phyloP scores from a whole-genome alignment of 495 filamentous ascomycete species.

The Gamarada debralockiae region DNA sequence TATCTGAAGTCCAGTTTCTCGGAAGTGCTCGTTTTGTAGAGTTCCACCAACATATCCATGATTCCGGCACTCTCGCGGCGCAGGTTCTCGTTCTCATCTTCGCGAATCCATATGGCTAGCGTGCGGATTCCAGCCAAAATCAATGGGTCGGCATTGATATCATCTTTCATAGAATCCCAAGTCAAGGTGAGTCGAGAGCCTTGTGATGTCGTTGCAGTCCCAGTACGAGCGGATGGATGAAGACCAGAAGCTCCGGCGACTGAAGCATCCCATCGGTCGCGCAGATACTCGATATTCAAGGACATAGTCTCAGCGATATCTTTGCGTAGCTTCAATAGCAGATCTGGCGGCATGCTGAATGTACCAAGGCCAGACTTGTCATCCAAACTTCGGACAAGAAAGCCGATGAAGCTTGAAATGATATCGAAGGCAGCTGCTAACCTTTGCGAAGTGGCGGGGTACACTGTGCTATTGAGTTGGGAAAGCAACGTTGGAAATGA shows the following conservation, averaged over 20 bases:
- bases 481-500: constrained; percentile 57
- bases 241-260: constrained; percentile 50
- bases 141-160: constrained; percentile 43
- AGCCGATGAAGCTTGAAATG: constrained; percentile 53
- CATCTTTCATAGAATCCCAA: constrained; percentile 46
- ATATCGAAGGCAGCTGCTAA: constrained; percentile 56
- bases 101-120: constrained; percentile 56
- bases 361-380: constrained; percentile 13
- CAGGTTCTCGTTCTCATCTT: constrained; percentile 57
- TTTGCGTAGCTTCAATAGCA: constrained; percentile 53
- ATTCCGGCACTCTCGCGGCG: constrained; percentile 49
- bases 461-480: constrained; percentile 44
- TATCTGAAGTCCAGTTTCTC: constrained; percentile 41
- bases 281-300: constrained; percentile 56
- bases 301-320: constrained; percentile 56
- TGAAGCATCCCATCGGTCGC: constrained; percentile 60
- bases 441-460: constrained; percentile 42
- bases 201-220: constrained; percentile 26
- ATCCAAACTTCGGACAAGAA: constrained; percentile 47
- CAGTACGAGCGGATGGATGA: constrained; percentile 39
- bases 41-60: constrained; percentile 52
- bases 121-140: constrained; percentile 43
- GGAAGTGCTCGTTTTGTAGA: constrained; percentile 37
- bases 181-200: constrained; percentile 38
- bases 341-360: constrained; percentile 40